Conservation (phyloP, 2,329 filamentous ascomycete genomes). For the Chaetomium globosum region DNA sequence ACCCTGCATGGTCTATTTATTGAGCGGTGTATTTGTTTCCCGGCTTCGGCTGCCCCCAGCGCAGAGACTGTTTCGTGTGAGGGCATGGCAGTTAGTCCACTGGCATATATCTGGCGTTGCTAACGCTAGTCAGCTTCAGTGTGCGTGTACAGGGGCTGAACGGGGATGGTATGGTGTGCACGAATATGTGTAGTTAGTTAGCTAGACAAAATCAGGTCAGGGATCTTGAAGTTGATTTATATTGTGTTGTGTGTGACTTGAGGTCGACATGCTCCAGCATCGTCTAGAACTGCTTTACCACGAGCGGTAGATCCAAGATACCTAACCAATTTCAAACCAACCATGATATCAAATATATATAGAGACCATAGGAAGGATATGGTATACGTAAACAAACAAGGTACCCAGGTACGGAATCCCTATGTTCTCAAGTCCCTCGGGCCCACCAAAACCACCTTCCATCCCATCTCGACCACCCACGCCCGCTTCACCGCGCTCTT, state of each 20-base stretch:
- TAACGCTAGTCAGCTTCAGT: background rate
- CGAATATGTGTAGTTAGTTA: background rate
- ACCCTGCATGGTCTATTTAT: slow-evolving; percentile 30
- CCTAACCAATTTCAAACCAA: too few relatives aligned
- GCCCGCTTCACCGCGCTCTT: background rate
- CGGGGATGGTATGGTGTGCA: background rate
- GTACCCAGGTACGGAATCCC: too few relatives aligned
- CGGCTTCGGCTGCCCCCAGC: slow-evolving; percentile 4
- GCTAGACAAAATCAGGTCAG: slow-evolving; percentile 18
- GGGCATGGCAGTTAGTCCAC: background rate
- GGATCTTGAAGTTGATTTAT: background rate
- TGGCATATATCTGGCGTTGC: background rate
- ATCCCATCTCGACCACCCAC: background rate
- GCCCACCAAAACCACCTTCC: background rate
- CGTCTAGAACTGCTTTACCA: background rate
- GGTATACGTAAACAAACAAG: too few relatives aligned
- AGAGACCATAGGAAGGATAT: too few relatives aligned
- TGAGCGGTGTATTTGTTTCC: slow-evolving; percentile 13
- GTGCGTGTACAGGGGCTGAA: background rate
- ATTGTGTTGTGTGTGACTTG: too few relatives aligned
- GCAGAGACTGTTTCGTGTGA: slow-evolving; percentile 23
- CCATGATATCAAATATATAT: too few relatives aligned
- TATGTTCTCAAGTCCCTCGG: too few relatives aligned
- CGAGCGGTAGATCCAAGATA: too few relatives aligned
- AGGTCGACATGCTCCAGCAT: background rate